Percentiles rank a stretch among this genome's conserved stretches.
phyloP scores from a whole-genome alignment of 23 red algal species.

The Gracilaria gracilis region DNA sequence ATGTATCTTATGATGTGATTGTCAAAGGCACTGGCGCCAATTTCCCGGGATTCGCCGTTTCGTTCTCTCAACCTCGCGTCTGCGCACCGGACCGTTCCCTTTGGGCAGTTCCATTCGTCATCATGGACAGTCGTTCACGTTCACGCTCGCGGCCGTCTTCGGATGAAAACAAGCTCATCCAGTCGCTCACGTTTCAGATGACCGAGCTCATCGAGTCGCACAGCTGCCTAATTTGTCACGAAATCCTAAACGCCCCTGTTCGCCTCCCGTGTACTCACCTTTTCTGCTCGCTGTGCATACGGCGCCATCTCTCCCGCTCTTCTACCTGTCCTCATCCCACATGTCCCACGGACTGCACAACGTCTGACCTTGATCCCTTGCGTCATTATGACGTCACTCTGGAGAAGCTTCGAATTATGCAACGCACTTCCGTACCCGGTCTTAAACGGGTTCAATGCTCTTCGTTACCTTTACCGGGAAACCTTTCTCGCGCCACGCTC shows the following conservation, averaged over 20 bases:
- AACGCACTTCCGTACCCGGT: not conserved
- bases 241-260: conserved; percentile 36
- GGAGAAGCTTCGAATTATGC: not conserved
- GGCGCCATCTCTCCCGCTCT: conserved; percentile 37
- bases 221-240: conserved; percentile 48
- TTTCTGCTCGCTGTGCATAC: conserved; percentile 55
- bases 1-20: too few species aligned
- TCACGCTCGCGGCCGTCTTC: not conserved
- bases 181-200: not conserved
- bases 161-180: not conserved
- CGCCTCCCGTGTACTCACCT: conserved; percentile 44
- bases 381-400: conserved; percentile 26
- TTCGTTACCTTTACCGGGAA: conserved; percentile 14
- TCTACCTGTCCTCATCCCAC: conserved; percentile 40
- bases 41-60: too few species aligned
- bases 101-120: too few species aligned
- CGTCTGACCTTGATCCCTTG: not conserved
- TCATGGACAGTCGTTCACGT: not conserved
- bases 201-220: conserved; percentile 1
- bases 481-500: not conserved
- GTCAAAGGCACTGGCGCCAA: too few species aligned
- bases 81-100: too few species aligned
- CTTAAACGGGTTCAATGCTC: not conserved
- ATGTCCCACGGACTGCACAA: conserved; percentile 4
- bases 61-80: too few species aligned